phyloP scores from a whole-genome alignment of 164 flowering plant genomes.

The Buxus sempervirens region DNA sequence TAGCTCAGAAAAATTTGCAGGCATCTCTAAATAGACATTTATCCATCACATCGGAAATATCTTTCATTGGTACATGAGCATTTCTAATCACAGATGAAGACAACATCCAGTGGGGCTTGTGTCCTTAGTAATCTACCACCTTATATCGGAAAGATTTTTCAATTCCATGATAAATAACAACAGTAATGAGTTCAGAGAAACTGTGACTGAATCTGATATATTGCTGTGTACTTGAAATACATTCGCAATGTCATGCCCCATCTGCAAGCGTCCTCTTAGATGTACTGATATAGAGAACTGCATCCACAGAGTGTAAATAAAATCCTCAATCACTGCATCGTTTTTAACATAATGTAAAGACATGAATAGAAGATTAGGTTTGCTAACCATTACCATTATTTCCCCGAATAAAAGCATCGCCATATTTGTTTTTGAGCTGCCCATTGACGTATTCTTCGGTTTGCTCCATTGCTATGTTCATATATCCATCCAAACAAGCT shows the following conservation, averaged over 20 bases:
- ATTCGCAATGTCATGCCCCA: slow-evolving; percentile 45
- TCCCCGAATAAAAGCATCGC: slow-evolving; percentile 98
- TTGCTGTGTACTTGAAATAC: not conserved
- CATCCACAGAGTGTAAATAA: slow-evolving; percentile 14
- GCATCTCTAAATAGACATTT: not conserved
- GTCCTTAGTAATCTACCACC: too few relatives aligned
- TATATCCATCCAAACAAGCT: slow-evolving; percentile 95
- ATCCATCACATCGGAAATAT: not conserved
- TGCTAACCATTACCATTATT: slow-evolving; percentile 63
- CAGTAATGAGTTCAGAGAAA: not conserved
- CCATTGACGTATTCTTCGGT: slow-evolving; percentile 99
- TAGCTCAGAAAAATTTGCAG: too few relatives aligned
- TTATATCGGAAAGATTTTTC: too few relatives aligned
- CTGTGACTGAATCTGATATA: too few relatives aligned
- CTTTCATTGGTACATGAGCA: not conserved
- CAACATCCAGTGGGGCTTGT: too few relatives aligned
- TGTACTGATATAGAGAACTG: slow-evolving; percentile 94
- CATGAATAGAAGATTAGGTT: not conserved
- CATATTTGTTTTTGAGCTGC: slow-evolving; percentile 93
- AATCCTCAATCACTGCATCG: not conserved
- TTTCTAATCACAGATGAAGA: not conserved
- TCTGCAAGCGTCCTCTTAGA: slow-evolving; percentile 80
- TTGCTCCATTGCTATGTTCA: slow-evolving; percentile 99
- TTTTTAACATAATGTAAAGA: not conserved
- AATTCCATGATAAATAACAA: not conserved